phyloP scores from a whole-genome alignment of 257 asterid species.

The Linaria vulgaris region DNA sequence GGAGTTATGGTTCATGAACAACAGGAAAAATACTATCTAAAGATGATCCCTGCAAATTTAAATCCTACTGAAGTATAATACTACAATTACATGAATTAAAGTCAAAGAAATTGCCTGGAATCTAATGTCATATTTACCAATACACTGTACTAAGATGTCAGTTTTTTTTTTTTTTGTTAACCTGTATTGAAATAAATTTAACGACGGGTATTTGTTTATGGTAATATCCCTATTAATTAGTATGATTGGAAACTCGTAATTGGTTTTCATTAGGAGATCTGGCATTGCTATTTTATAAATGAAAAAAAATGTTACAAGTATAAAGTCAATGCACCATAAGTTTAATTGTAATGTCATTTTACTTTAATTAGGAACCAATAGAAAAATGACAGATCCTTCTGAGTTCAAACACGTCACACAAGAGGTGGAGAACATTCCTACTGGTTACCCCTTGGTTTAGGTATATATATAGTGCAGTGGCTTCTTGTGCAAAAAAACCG shows the following conservation, averaged over 20 bases:
- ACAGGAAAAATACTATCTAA: too few species aligned
- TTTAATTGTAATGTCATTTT: not conserved
- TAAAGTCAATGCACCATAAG: not conserved
- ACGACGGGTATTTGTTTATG: not conserved
- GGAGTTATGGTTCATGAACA: too few species aligned
- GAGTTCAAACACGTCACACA: not conserved
- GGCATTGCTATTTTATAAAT: not conserved
- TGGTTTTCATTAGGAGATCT: not conserved
- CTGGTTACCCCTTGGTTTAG: not conserved
- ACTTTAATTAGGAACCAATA: not conserved
- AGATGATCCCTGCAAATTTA: too few species aligned
- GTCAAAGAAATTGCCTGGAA: too few species aligned
- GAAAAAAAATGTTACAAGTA: not conserved
- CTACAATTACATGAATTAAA: too few species aligned
- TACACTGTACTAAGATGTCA: too few species aligned
- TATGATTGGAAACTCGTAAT: not conserved
- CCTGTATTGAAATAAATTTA: too few species aligned
- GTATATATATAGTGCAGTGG: not conserved
- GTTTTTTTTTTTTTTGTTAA: too few species aligned
- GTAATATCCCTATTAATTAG: not conserved
- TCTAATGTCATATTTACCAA: not conserved
- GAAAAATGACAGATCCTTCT: not conserved
- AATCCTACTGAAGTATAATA: too few species aligned
- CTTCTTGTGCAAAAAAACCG: not conserved
- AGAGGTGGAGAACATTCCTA: not conserved